Evolutionary conservation across 805 yeast genomes (phyloP), one percentile per base, ranked within the genome.

Genomic region (Metschnikowia kunwiensis): DNA sequence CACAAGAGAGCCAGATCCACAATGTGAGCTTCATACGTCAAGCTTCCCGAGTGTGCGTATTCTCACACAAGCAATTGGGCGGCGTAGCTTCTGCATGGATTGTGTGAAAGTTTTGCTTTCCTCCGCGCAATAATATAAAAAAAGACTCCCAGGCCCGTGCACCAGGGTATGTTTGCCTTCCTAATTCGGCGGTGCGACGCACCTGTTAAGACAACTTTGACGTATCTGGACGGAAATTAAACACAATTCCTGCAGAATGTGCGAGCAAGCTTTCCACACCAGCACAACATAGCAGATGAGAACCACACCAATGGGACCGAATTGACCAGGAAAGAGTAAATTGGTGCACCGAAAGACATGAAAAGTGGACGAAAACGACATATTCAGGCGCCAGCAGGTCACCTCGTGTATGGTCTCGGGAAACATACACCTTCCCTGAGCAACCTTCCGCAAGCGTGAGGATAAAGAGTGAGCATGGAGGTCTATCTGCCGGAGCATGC

Each of bases 391-490:
- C n/a, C n/a, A n/a, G n/a, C n/a, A n/a, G n/a, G n/a, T n/a, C n/a
- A n/a, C n/a, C n/a, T n/a, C n/a, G n/a, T n/a, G n/a, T n/a, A n/a
- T n/a, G n/a, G n/a, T n/a, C n/a, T n/a, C n/a, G n/a, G n/a, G n/a
- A n/a, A n/a, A n/a, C n/a, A n/a, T n/a, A n/a, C n/a, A n/a, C n/a
- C n/a, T n/a, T 23, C 30, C 29, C 33, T 33, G 18, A 40, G 45
- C 47, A 44, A 38, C 24, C 43, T 37, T 31, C 34, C 27, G 28
- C 34, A 27, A 31, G 34, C 36, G 32, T 33, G 40, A 41, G 39
- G 34, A 32, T 24, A 31, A 33, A 23, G 40, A 34, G 45, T 35
- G 40, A 42, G 46, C 40, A 36, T 14, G 12, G 11, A 32, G 13
- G 16, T 15, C 31, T 20, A 18, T 27, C 22, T 42, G 45, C 49